Percentiles rank a stretch among this genome's conserved stretches.
Evolutionary conservation across 1,284 basidiomycete species (phyloP).

Genomic region (Trichosporon faecale): DNA sequence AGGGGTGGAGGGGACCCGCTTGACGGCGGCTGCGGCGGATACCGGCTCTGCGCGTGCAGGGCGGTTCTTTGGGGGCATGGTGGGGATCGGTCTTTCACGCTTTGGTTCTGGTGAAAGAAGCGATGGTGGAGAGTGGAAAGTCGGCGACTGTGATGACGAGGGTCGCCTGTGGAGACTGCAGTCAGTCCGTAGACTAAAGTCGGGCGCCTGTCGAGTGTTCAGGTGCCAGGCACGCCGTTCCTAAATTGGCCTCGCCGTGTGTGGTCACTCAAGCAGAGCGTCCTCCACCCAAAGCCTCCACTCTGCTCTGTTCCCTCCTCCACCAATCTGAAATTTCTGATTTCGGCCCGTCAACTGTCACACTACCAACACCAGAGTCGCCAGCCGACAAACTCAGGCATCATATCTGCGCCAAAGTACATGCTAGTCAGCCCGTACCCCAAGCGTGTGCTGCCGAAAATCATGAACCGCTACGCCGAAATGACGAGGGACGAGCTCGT

Average conservation of each 20-base stretch:
- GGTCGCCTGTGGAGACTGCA: background rate
- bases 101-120: background rate
- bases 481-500: conserved; percentile 62
- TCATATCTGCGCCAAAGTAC: background rate
- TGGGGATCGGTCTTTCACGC: background rate
- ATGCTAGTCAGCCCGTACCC: conserved; percentile 7
- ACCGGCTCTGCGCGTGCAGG: conserved; percentile 5
- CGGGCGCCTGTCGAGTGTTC: too few species aligned
- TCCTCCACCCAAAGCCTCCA: background rate
- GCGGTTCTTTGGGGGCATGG: conserved; percentile 2
- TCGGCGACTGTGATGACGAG: background rate
- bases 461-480: conserved; percentile 32
- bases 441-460: background rate
- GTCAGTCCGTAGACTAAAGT: background rate
- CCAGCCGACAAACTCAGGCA: background rate
- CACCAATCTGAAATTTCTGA: background rate
- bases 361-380: background rate
- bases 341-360: background rate
- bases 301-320: background rate
- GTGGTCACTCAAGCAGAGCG: too few species aligned
- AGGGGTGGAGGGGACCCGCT: conserved; percentile 13
- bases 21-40: background rate
- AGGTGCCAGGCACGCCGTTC: background rate
- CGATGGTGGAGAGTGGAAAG: background rate
- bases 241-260: too few species aligned